These are phyloP conservation scores for Clarireedia hainanense DNA, from an alignment of 2,329 filamentous ascomycete genomes.

Conservation along the genomic window DNA sequence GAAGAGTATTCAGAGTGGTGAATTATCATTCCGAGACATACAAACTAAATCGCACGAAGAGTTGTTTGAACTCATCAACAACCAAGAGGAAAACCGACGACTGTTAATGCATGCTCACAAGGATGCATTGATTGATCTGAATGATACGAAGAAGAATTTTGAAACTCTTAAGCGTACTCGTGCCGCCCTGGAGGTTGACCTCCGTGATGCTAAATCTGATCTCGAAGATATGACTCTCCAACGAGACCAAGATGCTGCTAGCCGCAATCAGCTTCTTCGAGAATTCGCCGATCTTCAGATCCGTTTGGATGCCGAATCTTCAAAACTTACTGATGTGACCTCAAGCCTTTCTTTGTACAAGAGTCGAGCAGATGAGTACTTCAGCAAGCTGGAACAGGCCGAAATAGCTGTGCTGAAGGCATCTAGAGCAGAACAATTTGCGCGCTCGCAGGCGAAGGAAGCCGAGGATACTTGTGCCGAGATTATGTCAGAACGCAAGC, in stretches of 20 bases:
- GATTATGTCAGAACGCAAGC: slow-evolving; percentile 85
- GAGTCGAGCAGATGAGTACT: slow-evolving; percentile 88
- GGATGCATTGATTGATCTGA: slow-evolving; percentile 73
- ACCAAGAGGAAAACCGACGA: slow-evolving; percentile 81
- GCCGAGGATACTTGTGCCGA: slow-evolving; percentile 85
- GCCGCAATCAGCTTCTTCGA: slow-evolving; percentile 78
- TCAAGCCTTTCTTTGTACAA: slow-evolving; percentile 86
- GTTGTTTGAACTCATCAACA: slow-evolving; percentile 84
- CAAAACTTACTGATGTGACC: slow-evolving; percentile 73
- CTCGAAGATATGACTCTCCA: slow-evolving; percentile 71
- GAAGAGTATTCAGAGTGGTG: slow-evolving; percentile 76
- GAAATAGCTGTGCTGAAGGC: slow-evolving; percentile 94
- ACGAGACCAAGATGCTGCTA: slow-evolving; percentile 80
- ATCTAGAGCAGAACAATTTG: slow-evolving; percentile 85
- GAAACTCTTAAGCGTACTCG: slow-evolving; percentile 81
- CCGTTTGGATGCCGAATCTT: slow-evolving; percentile 79
- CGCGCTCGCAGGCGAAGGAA: slow-evolving; percentile 80
- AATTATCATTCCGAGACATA: slow-evolving; percentile 82
- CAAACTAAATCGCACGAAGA: slow-evolving; percentile 93
- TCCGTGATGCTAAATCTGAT: slow-evolving; percentile 77
- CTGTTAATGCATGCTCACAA: slow-evolving; percentile 79
- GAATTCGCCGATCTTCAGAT: slow-evolving; percentile 94
- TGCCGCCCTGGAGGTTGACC: slow-evolving; percentile 71
- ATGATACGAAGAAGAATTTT: slow-evolving; percentile 78
- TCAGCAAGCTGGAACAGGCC: slow-evolving; percentile 91